Conservation (phyloP, 192 early-diverging fungal species). For the Blastocladiella britannica region DNA sequence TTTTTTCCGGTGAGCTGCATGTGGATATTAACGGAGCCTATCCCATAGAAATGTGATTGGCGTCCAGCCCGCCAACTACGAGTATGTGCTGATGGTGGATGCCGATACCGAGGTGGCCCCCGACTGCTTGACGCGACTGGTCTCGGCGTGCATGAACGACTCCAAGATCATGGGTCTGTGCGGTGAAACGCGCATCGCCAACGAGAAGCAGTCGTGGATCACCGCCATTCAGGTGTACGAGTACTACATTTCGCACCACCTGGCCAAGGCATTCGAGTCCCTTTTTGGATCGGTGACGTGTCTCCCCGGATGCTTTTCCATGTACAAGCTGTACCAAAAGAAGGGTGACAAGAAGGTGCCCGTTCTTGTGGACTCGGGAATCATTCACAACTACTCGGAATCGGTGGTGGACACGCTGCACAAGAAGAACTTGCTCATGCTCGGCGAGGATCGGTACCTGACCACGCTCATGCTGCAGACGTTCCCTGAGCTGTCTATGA, state of each 20-base stretch:
- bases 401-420: constrained; percentile 92
- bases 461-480: constrained; percentile 85
- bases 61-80: constrained; percentile 84
- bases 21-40: too few species aligned
- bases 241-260: constrained; percentile 93
- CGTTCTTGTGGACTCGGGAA: constrained; percentile 63
- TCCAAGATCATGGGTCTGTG: constrained; percentile 81
- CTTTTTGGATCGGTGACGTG: constrained; percentile 94
- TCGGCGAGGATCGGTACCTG: constrained; percentile 97
- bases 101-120: constrained; percentile 84
- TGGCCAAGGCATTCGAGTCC: constrained; percentile 94
- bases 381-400: constrained; percentile 84
- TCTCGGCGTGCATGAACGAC: constrained; percentile 79
- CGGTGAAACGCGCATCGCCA: constrained; percentile 84
- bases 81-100: constrained; percentile 94
- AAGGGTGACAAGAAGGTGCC: constrained; percentile 68
- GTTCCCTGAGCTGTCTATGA: constrained; percentile 88
- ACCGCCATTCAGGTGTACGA: constrained; percentile 99
- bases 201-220: constrained; percentile 82
- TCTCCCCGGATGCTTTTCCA: constrained; percentile 95
- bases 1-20: too few species aligned
- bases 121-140: constrained; percentile 82
- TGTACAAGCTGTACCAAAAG: constrained; percentile 88
- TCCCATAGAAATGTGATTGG: constrained; percentile 97
- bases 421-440: constrained; percentile 91